Base-by-base conservation (phyloP, 164 flowering plant genomes). In the Aristolochia fimbriata region DNA sequence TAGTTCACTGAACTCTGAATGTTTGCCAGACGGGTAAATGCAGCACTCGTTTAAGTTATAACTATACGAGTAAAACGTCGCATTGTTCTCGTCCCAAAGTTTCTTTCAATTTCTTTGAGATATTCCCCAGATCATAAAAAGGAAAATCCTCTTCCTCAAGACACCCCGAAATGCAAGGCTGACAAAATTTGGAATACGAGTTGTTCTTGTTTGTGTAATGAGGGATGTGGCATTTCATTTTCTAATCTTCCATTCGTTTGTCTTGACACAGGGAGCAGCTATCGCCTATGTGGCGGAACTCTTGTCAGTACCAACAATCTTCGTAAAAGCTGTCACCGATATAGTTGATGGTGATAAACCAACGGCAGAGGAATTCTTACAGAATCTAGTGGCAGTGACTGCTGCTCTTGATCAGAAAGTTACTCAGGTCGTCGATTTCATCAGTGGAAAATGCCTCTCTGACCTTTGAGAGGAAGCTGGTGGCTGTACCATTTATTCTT, bases 321-420 rank as follows among this genome's bases (percentile, higher is more conserved):
- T 85, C 58, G 45, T 93, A 20, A 93, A 93, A 75, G 96, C 96
- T 53, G 96, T 93, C 55, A 86, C 95, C 12, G 96, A 90, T 65
- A 76, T 90, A 45, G 81, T 93, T 37, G 96, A 90, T 73, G 95
- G 95, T 19, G 89, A 86, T 10, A 93, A 85, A 69, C 97, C 97
- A 67, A 85, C 95, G 3, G 73, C 92, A 0, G 95, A 90, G 70
- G 99, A 93, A 65, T 93, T 88, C 75, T 67, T 88, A 67, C 81
- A 80, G 71, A 90, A 93, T 71, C 71, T 93, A 72, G 78, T 77
- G 2, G 76, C 88, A 1, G 97, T 90, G 19, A 77, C 95, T 17
- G 83, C 88, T 55, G 84, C 87, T 27, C 97, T 93, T 31, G 95
- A 74, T 55, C 69, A 71, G 57, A 55, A 84, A 27, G 88, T 85